Percentiles rank a stretch among this genome's conserved stretches.
These are phyloP conservation scores for Trametes pubescens DNA, from an alignment of 1,284 basidiomycete species.

Conservation along the genomic window DNA sequence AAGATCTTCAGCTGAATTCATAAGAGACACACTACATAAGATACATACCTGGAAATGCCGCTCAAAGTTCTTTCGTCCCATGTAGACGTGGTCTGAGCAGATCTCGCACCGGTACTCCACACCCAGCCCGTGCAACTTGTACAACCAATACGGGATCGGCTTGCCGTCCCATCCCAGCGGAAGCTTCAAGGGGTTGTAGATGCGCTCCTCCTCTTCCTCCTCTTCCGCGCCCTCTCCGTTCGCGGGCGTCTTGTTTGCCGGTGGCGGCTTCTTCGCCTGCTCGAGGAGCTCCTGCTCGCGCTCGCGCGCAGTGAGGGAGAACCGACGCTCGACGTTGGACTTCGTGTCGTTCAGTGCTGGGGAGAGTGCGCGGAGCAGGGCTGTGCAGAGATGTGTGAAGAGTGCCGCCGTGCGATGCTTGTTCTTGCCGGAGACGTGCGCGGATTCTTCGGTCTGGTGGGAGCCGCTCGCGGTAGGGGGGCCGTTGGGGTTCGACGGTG, in stretches of 20 bases:
- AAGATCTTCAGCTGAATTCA: neutral
- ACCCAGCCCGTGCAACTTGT: constrained; percentile 96
- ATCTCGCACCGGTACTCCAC: constrained; percentile 99
- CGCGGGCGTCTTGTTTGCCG: constrained; percentile 52
- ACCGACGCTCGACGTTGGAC: constrained; percentile 94
- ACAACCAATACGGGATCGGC: constrained; percentile 98
- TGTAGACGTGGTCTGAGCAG: constrained; percentile 95
- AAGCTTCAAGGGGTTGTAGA: constrained; percentile 98
- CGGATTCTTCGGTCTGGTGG: constrained; percentile 34
- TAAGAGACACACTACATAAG: constrained; percentile 16
- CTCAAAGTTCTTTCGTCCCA: constrained; percentile 97
- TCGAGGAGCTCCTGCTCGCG: constrained; percentile 93
- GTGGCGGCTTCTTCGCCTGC: constrained; percentile 74
- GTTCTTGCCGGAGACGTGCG: constrained; percentile 55
- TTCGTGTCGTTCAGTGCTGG: constrained; percentile 88
- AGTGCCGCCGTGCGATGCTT: constrained; percentile 78
- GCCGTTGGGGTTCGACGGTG: constrained; percentile 70
- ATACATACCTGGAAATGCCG: constrained; percentile 81
- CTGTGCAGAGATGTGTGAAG: constrained; percentile 74
- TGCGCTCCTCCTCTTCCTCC: constrained; percentile 92
- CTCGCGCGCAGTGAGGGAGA: constrained; percentile 96
- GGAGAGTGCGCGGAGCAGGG: constrained; percentile 71
- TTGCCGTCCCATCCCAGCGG: constrained; percentile 99
- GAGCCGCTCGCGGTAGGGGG: constrained; percentile 44
- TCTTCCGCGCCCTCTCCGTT: constrained; percentile 72